Conservation (phyloP, 768 basidiomycete species). For the Tricholoma matsutake region DNA sequence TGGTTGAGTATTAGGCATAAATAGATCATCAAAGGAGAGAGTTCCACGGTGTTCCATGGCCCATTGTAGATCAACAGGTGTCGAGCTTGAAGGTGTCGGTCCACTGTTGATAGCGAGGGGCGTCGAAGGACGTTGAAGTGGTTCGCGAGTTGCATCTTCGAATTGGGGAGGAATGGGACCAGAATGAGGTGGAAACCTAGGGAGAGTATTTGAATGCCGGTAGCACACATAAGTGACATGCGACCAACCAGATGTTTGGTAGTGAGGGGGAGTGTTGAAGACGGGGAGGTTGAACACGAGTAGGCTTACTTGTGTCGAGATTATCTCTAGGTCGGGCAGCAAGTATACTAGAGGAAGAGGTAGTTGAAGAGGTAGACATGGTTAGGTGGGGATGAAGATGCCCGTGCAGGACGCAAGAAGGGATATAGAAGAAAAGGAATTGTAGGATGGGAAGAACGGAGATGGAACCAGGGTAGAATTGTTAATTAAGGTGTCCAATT, state of each 20-base stretch:
- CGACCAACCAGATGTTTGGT: conserved; percentile 61
- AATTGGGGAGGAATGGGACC: conserved; percentile 37
- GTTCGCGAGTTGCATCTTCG: conserved; percentile 23
- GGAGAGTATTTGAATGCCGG: neutral
- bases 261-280: conserved; percentile 66
- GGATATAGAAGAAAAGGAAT: conserved; percentile 27
- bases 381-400: conserved; percentile 28
- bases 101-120: conserved; percentile 22
- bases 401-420: conserved; percentile 32
- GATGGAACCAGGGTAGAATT: conserved; percentile 30
- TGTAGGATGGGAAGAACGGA: conserved; percentile 10
- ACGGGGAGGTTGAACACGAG: conserved; percentile 39
- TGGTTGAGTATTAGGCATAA: conserved; percentile 15
- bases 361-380: conserved; percentile 26
- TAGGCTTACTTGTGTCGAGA: conserved; percentile 12
- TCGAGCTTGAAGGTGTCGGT: neutral
- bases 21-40: conserved; percentile 16
- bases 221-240: neutral
- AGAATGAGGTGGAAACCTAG: conserved; percentile 48
- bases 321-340: conserved; percentile 22
- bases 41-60: conserved; percentile 12
- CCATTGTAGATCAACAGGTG: neutral
- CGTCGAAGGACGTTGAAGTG: conserved; percentile 31
- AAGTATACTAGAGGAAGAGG: conserved; percentile 21
- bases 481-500: conserved; percentile 44